phyloP scores from a whole-genome alignment of 1,139 yeast genomes.

The Meyerozyma guilliermondii region DNA sequence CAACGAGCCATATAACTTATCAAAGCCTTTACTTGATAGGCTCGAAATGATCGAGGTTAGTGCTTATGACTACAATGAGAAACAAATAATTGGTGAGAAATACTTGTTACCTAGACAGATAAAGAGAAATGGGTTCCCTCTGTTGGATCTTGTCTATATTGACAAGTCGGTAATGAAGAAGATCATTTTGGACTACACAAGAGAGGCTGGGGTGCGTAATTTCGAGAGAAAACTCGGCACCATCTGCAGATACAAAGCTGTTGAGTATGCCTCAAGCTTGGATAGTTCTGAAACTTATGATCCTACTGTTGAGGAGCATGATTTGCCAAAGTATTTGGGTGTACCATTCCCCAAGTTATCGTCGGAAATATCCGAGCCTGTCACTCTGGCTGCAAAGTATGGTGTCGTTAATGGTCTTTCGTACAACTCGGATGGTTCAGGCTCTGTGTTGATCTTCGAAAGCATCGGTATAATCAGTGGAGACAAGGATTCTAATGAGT shows the following conservation, averaged over 20 bases:
- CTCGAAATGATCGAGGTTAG: conserved; percentile 78
- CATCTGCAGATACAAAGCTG: conserved; percentile 77
- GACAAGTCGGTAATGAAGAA: conserved; percentile 51
- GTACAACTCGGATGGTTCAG: conserved; percentile 84
- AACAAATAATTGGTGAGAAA: conserved; percentile 64
- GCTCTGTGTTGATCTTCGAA: conserved; percentile 78
- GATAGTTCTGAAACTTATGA: conserved; percentile 20
- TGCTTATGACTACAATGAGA: conserved; percentile 81
- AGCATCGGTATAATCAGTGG: conserved; percentile 58
- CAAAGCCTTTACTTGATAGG: conserved; percentile 79
- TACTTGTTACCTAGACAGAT: conserved; percentile 80
- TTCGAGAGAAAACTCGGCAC: conserved; percentile 70
- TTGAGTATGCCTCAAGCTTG: conserved; percentile 54
- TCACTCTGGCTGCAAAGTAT: conserved; percentile 30
- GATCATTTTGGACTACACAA: conserved; percentile 65
- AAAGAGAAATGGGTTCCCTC: conserved; percentile 62
- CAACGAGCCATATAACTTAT: conserved; percentile 70
- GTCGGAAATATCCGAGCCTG: conserved; percentile 23
- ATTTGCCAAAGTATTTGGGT: conserved; percentile 49
- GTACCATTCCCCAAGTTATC: conserved; percentile 37
- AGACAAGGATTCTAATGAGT: conserved; percentile 27
- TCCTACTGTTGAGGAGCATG: conserved; percentile 36
- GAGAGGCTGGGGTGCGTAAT: conserved; percentile 86
- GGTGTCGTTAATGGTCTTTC: conserved; percentile 93
- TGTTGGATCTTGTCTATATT: conserved; percentile 31